Conservation (phyloP, 495 filamentous ascomycete species). For the Xylaria castorea region DNA sequence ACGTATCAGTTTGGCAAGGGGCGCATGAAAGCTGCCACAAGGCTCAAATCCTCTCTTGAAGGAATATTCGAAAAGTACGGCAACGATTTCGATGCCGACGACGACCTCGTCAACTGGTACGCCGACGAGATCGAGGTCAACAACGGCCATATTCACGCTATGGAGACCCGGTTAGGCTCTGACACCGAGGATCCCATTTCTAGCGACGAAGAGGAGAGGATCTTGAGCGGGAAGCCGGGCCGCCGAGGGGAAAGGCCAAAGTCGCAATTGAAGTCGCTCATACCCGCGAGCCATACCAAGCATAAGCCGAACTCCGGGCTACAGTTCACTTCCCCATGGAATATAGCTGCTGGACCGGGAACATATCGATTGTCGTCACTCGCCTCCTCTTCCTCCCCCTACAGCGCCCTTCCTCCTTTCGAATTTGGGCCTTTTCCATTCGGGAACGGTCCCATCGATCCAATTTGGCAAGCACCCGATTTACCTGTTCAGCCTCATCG, state of each 20-base stretch:
- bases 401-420: slow-evolving; percentile 21
- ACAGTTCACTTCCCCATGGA: slow-evolving; percentile 15
- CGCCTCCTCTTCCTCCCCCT: slow-evolving; percentile 27
- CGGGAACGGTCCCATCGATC: slow-evolving; percentile 29
- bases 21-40: slow-evolving; percentile 65
- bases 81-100: slow-evolving; percentile 78
- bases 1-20: slow-evolving; percentile 62
- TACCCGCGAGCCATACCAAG: slow-evolving; percentile 17
- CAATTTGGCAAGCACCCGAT: slow-evolving; percentile 39
- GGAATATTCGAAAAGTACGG: slow-evolving; percentile 87
- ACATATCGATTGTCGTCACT: slow-evolving; percentile 20
- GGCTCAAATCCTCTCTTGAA: slow-evolving; percentile 82
- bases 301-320: slow-evolving; percentile 1
- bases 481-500: slow-evolving; percentile 27
- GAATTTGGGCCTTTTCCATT: slow-evolving; percentile 29
- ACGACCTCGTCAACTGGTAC: slow-evolving; percentile 79
- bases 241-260: background rate
- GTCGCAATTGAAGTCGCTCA: slow-evolving; percentile 28
- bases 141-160: slow-evolving; percentile 77
- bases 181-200: slow-evolving; percentile 31
- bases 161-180: slow-evolving; percentile 59
- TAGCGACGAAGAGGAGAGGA: slow-evolving; percentile 35
- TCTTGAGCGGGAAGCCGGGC: slow-evolving; percentile 28
- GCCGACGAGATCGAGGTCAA: slow-evolving; percentile 83
- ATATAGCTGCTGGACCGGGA: background rate